A percentile compares a stretch with the other conserved stretches of the same genome.
These are phyloP conservation scores for Aspergillus awamori DNA, from an alignment of 2,329 filamentous ascomycete genomes.

Conservation along the genomic window DNA sequence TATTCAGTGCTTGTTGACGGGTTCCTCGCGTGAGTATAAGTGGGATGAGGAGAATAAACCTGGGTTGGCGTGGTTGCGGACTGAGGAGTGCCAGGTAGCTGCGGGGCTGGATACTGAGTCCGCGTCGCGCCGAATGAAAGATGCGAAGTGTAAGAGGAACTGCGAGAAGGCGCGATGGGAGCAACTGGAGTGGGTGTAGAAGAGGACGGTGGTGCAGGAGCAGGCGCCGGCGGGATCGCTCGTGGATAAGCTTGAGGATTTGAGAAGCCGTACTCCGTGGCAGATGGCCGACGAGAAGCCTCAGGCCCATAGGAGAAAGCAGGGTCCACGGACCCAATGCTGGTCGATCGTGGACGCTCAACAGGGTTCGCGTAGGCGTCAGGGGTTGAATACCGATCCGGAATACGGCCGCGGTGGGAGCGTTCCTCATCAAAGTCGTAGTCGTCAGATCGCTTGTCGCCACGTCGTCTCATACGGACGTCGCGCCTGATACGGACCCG, in stretches of 20 bases:
- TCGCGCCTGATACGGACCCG: constrained; percentile 94
- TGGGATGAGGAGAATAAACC: constrained; percentile 39
- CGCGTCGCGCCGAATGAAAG: constrained; percentile 47
- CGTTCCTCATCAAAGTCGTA: constrained; percentile 67
- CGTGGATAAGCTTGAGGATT: constrained; percentile 39
- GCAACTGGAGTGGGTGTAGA: constrained; percentile 36
- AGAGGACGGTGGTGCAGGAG: constrained; percentile 34
- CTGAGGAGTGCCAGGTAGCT: constrained; percentile 49
- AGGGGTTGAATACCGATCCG: constrained; percentile 55
- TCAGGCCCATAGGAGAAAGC: constrained; percentile 47
- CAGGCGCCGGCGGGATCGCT: constrained; percentile 40
- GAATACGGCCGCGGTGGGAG: constrained; percentile 45
- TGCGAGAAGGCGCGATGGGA: constrained; percentile 26
- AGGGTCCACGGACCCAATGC: constrained; percentile 59
- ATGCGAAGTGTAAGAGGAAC: constrained; percentile 42
- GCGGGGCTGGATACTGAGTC: constrained; percentile 46
- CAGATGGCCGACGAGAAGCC: constrained; percentile 52
- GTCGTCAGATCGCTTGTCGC: constrained; percentile 68
- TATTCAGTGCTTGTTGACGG: constrained; percentile 38
- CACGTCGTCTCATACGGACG: constrained; percentile 85
- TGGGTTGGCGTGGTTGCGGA: constrained; percentile 36
- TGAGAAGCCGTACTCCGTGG: constrained; percentile 47
- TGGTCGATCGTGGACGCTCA: constrained; percentile 62
- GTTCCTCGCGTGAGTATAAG: constrained; percentile 38
- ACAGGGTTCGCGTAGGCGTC: constrained; percentile 51